Base-by-base conservation (phyloP, 495 filamentous ascomycete species). In the Neurospora sp. region DNA sequence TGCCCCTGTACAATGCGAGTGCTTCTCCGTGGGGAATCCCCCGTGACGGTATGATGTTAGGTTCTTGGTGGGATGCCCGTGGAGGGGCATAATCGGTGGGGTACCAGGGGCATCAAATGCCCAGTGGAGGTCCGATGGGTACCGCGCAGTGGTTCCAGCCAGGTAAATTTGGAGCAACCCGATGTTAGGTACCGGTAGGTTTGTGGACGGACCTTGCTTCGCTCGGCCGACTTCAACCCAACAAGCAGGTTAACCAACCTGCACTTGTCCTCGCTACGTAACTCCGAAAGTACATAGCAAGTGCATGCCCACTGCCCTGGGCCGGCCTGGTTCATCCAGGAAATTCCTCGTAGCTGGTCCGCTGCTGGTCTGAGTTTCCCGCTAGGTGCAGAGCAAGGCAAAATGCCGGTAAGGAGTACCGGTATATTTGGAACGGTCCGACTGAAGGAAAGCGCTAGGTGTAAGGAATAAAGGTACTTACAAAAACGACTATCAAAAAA, bases 401-500 rank as follows among this genome's bases (percentile, higher is more conserved):
- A 62, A 62, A 35, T 62, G 54, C 54, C 54, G 54, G 54, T 16
- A 62, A 66, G 54, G 54, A 66, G 27, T 35, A n/a, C n/a, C n/a
- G n/a, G n/a, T n/a, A 66, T 66, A 31, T 35, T 31, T 66, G 54
- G 54, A 35, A 66, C 54, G 54, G 54, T 66, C 54, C 54, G 54
- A 66, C 54, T 66, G 54, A 62, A 18, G 54, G 54, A 66, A 66
- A 66, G 54, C 54, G 27, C 54, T 18, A 35, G 48, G 5, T 54
- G 46, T 31, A 31, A 66, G 12, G 14, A 77, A 0, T 4, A 76
- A 71, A 77, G 78, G 41, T 79, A 85, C 86, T 84, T 79, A 88
- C 86, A 73, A 87, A 77, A 69, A 84, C 79, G 39, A 85, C 71
- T 42, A 83, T 77, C 62, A 88, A 74, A 70, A 86, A 78, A 39